Conservation (phyloP, 2,329 filamentous ascomycete genomes). For the Hawksworthiomyces lignivorus region DNA sequence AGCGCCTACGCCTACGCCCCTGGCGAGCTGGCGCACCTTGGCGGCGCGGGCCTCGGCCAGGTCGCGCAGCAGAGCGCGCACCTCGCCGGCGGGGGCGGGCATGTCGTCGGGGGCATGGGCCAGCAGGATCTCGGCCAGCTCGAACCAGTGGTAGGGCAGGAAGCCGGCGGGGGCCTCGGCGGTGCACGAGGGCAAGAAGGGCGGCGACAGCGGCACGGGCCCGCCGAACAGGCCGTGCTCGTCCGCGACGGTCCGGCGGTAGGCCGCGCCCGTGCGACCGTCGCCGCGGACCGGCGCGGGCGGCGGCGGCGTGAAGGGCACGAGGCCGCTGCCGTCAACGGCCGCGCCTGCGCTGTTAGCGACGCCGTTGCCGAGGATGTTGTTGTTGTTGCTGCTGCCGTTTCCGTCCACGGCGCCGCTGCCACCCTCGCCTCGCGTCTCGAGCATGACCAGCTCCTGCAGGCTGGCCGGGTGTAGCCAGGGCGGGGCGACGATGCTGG, state of each 20-base stretch:
- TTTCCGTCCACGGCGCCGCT: not conserved
- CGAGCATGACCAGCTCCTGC: slow-evolving; percentile 67
- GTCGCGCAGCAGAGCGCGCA: slow-evolving; percentile 69
- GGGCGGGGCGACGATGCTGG: slow-evolving; percentile 83
- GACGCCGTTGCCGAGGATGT: too few relatives aligned
- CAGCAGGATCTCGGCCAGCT: slow-evolving; percentile 79
- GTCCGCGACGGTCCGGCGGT: slow-evolving; percentile 20
- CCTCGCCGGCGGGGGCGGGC: slow-evolving; percentile 56
- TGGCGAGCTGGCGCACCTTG: slow-evolving; percentile 65
- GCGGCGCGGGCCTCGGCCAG: slow-evolving; percentile 81
- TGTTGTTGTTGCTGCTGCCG: not conserved
- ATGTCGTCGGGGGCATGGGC: slow-evolving; percentile 82
- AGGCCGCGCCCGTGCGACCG: slow-evolving; percentile 35
- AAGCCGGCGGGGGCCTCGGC: slow-evolving; percentile 59
- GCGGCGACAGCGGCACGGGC: slow-evolving; percentile 48
- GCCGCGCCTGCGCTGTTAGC: not conserved
- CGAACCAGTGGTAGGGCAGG: slow-evolving; percentile 92
- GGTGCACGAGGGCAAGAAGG: slow-evolving; percentile 72
- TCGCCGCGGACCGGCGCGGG: slow-evolving; percentile 51
- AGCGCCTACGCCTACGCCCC: slow-evolving; percentile 23
- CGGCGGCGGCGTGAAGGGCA: slow-evolving; percentile 71
- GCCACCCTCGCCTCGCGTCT: slow-evolving; percentile 52
- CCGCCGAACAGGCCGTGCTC: slow-evolving; percentile 13
- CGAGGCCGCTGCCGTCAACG: slow-evolving; percentile 30
- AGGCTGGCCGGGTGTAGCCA: slow-evolving; percentile 80